Conservation (phyloP, 306 rosid species). For the Quercus agrifolia region DNA sequence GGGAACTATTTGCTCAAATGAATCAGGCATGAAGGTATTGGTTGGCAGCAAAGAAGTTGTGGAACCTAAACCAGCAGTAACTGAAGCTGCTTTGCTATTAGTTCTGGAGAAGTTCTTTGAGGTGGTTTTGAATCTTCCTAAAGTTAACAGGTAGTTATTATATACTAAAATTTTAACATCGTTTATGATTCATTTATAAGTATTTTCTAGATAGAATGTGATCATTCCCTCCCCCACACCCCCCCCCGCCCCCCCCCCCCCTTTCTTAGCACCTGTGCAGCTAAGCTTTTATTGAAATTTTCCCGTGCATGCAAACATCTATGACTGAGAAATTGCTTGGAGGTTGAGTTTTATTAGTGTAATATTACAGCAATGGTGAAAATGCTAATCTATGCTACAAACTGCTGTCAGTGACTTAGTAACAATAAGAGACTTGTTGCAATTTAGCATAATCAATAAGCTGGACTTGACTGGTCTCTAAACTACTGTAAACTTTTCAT, state of each 20-base stretch:
- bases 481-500: not conserved
- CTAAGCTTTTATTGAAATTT: not conserved
- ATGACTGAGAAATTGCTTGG: too few species aligned
- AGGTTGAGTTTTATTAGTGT: too few species aligned
- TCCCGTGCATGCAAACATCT: not conserved
- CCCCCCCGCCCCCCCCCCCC: accelerated
- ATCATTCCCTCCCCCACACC: too few species aligned
- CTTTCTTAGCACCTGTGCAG: not conserved
- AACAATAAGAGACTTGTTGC: not conserved
- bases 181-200: too few species aligned
- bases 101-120: conserved; percentile 70
- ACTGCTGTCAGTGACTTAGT: not conserved
- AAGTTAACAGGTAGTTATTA: conserved; percentile 65
- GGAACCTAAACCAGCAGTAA: conserved; percentile 66
- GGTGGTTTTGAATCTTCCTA: conserved; percentile 79
- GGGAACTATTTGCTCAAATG: conserved; percentile 40
- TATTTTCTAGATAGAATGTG: too few species aligned
- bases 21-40: conserved; percentile 41
- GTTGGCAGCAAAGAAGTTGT: conserved; percentile 29
- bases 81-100: conserved; percentile 73
- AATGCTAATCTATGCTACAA: too few species aligned
- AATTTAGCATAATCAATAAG: not conserved
- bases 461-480: not conserved
- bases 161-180: not conserved
- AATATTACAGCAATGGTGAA: too few species aligned